Evolutionary conservation across 306 rosid genomes (phyloP).

Genomic region (Cyamopsis tetragonoloba): DNA sequence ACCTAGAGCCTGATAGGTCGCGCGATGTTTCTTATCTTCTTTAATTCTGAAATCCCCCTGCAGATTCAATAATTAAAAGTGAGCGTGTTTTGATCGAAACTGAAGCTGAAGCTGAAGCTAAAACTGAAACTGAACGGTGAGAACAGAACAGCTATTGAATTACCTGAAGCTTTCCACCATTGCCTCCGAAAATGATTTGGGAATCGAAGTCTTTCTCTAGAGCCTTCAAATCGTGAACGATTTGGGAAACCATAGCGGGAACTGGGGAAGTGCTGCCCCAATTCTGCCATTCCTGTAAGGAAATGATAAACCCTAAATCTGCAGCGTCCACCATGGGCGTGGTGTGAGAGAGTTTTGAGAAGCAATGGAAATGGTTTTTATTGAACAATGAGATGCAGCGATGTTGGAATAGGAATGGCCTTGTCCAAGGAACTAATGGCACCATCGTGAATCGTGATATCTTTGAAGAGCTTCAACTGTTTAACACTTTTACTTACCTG

Average conservation of each 20-base stretch:
- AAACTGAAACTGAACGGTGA: neutral
- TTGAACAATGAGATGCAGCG: constrained; percentile 15
- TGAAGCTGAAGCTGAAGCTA: too few species aligned
- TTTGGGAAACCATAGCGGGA: constrained; percentile 56
- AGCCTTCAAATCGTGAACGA: constrained; percentile 57
- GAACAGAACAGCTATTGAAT: too few species aligned
- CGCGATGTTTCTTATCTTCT: constrained; percentile 88
- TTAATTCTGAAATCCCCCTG: constrained; percentile 59
- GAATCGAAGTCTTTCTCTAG: constrained; percentile 54
- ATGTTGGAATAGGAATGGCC: constrained; percentile 33
- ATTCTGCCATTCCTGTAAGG: constrained; percentile 84
- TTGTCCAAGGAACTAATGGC: neutral
- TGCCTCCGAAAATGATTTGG: constrained; percentile 75
- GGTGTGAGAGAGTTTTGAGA: constrained; percentile 17
- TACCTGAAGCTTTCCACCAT: constrained; percentile 75
- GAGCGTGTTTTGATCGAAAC: neutral
- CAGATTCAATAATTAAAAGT: neutral
- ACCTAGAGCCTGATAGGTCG: constrained; percentile 63
- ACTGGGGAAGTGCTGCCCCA: constrained; percentile 84
- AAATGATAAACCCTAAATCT: constrained; percentile 35
- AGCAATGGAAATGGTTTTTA: constrained; percentile 5
- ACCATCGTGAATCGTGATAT: too few species aligned
- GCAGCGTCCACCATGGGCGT: constrained; percentile 2
- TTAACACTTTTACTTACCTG: too few species aligned
- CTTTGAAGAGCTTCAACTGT: too few species aligned